Base-by-base conservation (phyloP, 2,329 filamentous ascomycete genomes). In the Ophiostoma ulmi region DNA sequence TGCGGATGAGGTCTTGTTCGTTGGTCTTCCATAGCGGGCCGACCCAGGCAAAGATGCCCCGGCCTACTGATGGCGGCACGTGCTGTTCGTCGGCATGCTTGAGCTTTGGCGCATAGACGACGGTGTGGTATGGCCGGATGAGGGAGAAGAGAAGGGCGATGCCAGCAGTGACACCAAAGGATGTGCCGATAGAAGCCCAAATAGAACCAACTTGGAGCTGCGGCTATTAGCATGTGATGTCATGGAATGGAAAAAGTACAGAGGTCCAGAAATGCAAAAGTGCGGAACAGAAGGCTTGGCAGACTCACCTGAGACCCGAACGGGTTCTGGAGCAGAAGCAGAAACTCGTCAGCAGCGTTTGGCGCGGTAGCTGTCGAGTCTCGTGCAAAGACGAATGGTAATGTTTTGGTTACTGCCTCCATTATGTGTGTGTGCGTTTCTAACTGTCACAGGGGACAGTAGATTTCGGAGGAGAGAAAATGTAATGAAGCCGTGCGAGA, bases 71-170 rank as follows among this genome's bases (percentile, higher is more conserved):
- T 14, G 95, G 95, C 22, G 94, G 95, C 11, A 91, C 88, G 81
- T 97, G 93, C 80, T 91, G 93, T 75, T 93, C 89, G 79, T 98
- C 94, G 78, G 93, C 91, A 83, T 97, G 90, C 79, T 97, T 97
- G 67, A 96, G 84, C 78, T 96, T 94, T 58, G 95, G 95, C 3
- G 95, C 94, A 81, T 99, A 99, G 67, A 99, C 92, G 75, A 94
- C 87, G 70, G 90, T 91, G 80, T 98, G 94, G 80, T 94, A 93
- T 5, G 95, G 95, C 72, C 95, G 91, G 70, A 98, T 84, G 76
- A 97, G 83, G 73, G 93, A 97, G 84, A 98, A 99, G 74, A 89
- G 81, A 72, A 97, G 78, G 73, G 92, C 89, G 75, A 97, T 89
- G 75, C 89, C 83, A 73, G 86, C 77, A 10, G 93, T 92, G 77